These are phyloP conservation scores for Fraxinus albicans DNA, from an alignment of 305 asterid genomes.

Conservation along the genomic window DNA sequence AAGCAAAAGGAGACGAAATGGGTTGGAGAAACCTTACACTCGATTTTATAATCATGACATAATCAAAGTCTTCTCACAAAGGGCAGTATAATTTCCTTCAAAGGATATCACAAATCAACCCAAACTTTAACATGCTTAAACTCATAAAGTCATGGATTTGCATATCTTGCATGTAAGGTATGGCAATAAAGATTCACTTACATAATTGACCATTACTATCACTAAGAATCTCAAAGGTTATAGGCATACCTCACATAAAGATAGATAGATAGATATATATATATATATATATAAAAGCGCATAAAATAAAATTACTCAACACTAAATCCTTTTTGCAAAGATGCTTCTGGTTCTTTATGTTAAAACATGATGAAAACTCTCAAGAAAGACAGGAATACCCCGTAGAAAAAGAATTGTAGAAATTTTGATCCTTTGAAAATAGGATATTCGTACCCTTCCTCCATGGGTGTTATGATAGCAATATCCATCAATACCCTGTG, in stretches of 20 bases:
- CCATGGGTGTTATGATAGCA: not conserved
- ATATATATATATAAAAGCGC: too few species aligned
- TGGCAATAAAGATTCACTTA: not conserved
- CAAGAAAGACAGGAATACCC: not conserved
- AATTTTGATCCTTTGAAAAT: not conserved
- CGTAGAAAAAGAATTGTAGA: not conserved
- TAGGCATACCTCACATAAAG: not conserved
- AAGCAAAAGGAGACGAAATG: not conserved
- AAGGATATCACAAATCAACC: not conserved
- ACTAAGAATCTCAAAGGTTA: not conserved
- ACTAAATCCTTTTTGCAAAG: not conserved
- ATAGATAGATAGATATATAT: too few species aligned
- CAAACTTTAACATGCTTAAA: not conserved
- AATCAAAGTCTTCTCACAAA: not conserved
- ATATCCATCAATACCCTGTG: not conserved
- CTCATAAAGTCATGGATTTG: not conserved
- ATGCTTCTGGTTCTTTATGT: not conserved
- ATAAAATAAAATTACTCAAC: not conserved
- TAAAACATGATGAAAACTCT: not conserved
- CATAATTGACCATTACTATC: not conserved
- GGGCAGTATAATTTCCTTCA: not conserved
- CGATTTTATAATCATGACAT: not conserved
- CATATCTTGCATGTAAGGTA: not conserved
- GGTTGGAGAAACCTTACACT: not conserved
- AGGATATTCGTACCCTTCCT: not conserved